Evolutionary conservation across 2,329 filamentous ascomycete species (phyloP), one percentile per base, ranked within the genome.

Genomic region (Eutypa lata): DNA sequence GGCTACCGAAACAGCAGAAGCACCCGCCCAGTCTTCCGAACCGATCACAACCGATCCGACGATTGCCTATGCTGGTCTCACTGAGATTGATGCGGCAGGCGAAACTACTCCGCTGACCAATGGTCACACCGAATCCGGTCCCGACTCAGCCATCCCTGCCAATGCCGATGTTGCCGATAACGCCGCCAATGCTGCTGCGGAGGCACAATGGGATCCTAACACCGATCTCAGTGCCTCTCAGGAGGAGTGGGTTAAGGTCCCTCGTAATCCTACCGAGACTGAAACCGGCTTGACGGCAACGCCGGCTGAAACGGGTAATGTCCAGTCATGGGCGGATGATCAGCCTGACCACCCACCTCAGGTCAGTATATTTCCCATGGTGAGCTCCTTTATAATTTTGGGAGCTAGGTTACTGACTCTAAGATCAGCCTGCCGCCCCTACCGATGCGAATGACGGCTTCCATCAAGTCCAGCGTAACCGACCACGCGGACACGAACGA

Each of bases 271-370:
- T 46, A 74, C 83, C 49, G 91, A 95, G 76, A 87, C 88, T 5
- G 89, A 94, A 56, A 83, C 79, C 37, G 84, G 83, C 37, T 68
- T 83, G 42, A 73, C 78, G 46, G 82, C 83, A 24, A 84, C 82
- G n/a, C 81, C 84, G 46, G 84, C 82, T 7, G 74, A 75, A 8
- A 70, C 74, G 38, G 67, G 73, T 51, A 78, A 79, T 63, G 77
- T 78, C 28, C 84, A 88, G 66, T 91, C 86, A 63, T 95, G 90
- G 90, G 90, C 90, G 24, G 91, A 96, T 64, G 89, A 94, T 55
- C 82, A 89, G 61, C 83, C 87, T 18, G 82, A 85, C 54, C 70
- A 68, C 51, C 69, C 69, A 37, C 60, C 69, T 28, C 73, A 76
- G 66, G 77, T 81, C 67, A 61, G 74, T 65, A 40, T 43, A 40